Conservation (phyloP, 768 basidiomycete genomes). For the Suillus sp. region DNA sequence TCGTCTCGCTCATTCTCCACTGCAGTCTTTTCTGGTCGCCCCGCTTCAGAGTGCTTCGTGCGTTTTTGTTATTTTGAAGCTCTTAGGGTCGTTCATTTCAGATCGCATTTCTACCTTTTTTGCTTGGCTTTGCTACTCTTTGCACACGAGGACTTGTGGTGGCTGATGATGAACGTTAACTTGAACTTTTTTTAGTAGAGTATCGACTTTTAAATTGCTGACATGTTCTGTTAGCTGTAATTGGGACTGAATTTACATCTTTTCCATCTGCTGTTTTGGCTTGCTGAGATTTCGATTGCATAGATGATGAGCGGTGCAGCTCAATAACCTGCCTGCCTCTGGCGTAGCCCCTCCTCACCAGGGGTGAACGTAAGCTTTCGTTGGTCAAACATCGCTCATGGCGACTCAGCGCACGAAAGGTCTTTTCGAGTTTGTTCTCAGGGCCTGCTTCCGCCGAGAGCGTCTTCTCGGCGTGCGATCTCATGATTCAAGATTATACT, state of each 20-base stretch:
- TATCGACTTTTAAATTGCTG: conserved; percentile 20
- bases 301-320: neutral
- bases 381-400: neutral
- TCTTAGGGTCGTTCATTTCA: neutral
- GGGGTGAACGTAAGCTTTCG: neutral
- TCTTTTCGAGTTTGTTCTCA: neutral
- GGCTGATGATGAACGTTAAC: conserved; percentile 18
- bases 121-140: conserved; percentile 6
- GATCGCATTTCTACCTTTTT: conserved; percentile 18
- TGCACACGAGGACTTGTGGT: conserved; percentile 22
- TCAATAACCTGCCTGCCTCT: neutral
- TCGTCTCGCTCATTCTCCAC: conserved; percentile 20
- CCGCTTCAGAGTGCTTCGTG: conserved; percentile 23
- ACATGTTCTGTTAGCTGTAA: conserved; percentile 37
- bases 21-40: conserved; percentile 20
- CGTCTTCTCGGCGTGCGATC: neutral
- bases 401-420: neutral
- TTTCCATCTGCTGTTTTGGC: neutral
- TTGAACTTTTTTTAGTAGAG: conserved; percentile 16
- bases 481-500: neutral
- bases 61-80: conserved; percentile 25
- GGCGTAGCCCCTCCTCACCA: neutral
- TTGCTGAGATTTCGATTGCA: neutral
- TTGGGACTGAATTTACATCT: conserved; percentile 14
- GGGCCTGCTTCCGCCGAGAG: neutral